Evolutionary conservation across 2,329 filamentous ascomycete genomes (phyloP).

Genomic region (Colletotrichum salicis): DNA sequence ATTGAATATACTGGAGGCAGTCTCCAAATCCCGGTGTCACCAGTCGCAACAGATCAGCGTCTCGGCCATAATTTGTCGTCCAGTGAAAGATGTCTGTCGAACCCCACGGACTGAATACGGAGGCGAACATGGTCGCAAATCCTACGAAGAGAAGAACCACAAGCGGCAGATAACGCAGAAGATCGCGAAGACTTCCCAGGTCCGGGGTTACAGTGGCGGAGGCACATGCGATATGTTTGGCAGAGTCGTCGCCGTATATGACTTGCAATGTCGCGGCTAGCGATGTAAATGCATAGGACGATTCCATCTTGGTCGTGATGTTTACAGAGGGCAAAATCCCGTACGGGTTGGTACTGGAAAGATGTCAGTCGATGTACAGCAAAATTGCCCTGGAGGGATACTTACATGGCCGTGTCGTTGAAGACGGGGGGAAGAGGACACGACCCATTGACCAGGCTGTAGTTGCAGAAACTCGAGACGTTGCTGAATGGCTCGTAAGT

Average conservation of each 20-base stretch:
- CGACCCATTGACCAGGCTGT: constrained; percentile 64
- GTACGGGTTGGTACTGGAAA: constrained; percentile 36
- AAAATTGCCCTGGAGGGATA: too few relatives aligned
- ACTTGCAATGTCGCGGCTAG: constrained; percentile 79
- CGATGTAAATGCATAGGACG: constrained; percentile 88
- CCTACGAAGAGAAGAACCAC: constrained; percentile 83
- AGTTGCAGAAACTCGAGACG: constrained; percentile 73
- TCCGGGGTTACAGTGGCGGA: constrained; percentile 86
- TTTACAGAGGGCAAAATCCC: constrained; percentile 76
- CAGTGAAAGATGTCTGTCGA: constrained; percentile 90
- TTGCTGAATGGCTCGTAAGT: constrained; percentile 77
- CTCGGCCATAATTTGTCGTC: constrained; percentile 97
- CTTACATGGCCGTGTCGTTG: constrained; percentile 54
- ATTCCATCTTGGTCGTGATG: constrained; percentile 77
- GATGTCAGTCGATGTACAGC: constrained; percentile 4
- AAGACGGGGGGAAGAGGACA: constrained; percentile 86
- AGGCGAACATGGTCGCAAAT: constrained; percentile 83
- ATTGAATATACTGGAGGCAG: constrained; percentile 97
- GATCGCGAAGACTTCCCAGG: constrained; percentile 75
- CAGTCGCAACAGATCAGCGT: constrained; percentile 88
- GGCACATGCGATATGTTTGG: constrained; percentile 79
- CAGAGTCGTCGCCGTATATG: constrained; percentile 75
- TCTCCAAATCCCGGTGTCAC: constrained; percentile 97
- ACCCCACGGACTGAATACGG: constrained; percentile 93
- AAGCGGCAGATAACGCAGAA: constrained; percentile 81